A percentile compares a stretch with the other conserved stretches of the same genome.
Conservation (phyloP, 371 early-diverging fungal genomes). For the Blakeslea trispora region DNA sequence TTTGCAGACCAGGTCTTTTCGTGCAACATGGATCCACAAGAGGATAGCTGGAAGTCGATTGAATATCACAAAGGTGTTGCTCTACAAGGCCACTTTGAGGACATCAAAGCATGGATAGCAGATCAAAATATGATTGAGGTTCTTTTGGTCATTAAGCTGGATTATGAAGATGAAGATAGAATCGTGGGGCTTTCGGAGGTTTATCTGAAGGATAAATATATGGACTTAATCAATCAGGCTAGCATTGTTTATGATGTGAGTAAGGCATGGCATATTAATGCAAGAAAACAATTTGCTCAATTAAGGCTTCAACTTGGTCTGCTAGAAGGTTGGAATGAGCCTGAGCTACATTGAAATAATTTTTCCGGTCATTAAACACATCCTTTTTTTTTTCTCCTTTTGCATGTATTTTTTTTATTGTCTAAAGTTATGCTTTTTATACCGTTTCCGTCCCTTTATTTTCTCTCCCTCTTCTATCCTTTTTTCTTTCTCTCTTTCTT, state of each 20-base stretch:
- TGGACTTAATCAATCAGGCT: constrained; percentile 8
- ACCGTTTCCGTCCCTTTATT: no score
- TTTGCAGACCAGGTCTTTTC: constrained; percentile 17
- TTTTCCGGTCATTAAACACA: no score
- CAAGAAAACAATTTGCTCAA: constrained; percentile 19
- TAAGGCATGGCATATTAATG: constrained; percentile 25
- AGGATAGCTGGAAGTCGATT: constrained; percentile 13
- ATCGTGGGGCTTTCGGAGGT: constrained; percentile 17
- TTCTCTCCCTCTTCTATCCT: no score
- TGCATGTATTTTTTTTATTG: no score
- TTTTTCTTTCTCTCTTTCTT: no score
- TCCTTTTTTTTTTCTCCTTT: not conserved
- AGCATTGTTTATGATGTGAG: constrained; percentile 17
- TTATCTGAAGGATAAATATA: constrained; percentile 12
- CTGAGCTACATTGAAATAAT: not conserved
- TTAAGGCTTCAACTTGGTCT: constrained; percentile 23
- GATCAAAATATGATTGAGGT: constrained; percentile 7
- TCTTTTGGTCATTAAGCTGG: constrained; percentile 7
- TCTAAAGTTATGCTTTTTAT: no score
- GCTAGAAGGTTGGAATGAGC: constrained; percentile 22
- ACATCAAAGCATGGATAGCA: constrained; percentile 19
- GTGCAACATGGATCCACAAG: constrained; percentile 2
- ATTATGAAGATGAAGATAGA: constrained; percentile 5
- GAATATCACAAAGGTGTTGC: constrained; percentile 3
- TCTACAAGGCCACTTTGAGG: constrained; percentile 19